Conservation (phyloP, 169 alveolate species). For the Babesia microti region DNA sequence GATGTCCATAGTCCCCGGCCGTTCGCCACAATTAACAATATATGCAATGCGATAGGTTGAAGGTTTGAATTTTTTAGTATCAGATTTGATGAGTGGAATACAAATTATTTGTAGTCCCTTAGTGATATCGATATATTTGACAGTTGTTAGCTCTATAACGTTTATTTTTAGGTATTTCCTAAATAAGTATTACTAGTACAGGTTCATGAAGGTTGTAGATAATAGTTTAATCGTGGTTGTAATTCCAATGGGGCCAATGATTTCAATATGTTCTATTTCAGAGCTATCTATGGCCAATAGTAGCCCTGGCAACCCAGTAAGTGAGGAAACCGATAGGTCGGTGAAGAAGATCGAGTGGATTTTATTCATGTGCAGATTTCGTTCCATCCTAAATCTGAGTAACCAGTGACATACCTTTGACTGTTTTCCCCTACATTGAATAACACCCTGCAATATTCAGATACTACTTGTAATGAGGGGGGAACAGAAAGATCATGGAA, state of each 20-base stretch:
- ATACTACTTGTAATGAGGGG: slow-evolving; percentile 60
- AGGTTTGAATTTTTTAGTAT: neutral
- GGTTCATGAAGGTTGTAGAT: slow-evolving; percentile 5
- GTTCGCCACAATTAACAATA: slow-evolving; percentile 5
- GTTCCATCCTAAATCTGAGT: slow-evolving; percentile 55
- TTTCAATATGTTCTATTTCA: slow-evolving; percentile 33
- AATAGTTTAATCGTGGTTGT: slow-evolving; percentile 3
- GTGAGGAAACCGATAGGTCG: slow-evolving; percentile 42
- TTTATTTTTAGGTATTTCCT: slow-evolving; percentile 1
- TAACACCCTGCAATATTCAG: slow-evolving; percentile 51
- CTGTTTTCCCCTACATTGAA: slow-evolving; percentile 71
- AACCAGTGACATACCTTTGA: slow-evolving; percentile 45
- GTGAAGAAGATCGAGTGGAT: slow-evolving; percentile 54
- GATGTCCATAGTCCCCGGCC: slow-evolving; percentile 8
- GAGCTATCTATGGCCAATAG: slow-evolving; percentile 63
- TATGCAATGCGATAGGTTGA: slow-evolving; percentile 1
- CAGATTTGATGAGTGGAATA: neutral
- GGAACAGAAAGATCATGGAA: slow-evolving; percentile 63
- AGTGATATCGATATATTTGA: slow-evolving; percentile 7
- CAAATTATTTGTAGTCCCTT: slow-evolving; percentile 1
- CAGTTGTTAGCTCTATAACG: neutral
- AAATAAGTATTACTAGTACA: neutral
- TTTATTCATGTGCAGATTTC: slow-evolving; percentile 54
- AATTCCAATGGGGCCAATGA: slow-evolving; percentile 64
- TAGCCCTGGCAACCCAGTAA: slow-evolving; percentile 69